Conservation (phyloP, 1,284 basidiomycete species). For the Jaminaea rosea region DNA sequence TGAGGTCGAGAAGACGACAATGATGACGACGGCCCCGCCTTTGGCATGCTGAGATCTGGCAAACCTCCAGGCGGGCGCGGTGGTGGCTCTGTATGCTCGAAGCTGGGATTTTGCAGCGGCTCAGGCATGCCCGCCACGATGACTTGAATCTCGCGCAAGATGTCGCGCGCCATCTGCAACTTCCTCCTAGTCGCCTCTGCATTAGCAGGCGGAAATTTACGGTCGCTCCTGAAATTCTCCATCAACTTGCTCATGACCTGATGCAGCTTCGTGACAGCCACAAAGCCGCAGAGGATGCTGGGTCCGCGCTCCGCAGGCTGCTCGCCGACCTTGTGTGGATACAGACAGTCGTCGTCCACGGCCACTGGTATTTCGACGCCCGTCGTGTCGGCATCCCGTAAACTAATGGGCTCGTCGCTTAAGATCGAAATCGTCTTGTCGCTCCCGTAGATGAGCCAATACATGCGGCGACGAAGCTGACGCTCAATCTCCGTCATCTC, state of each 20-base stretch:
- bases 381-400: conserved; percentile 18
- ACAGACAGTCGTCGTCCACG: conserved; percentile 22
- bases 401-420: conserved; percentile 22
- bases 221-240: conserved; percentile 21
- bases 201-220: conserved; percentile 12
- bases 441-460: conserved; percentile 25
- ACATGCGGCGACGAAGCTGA: conserved; percentile 23
- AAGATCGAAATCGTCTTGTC: conserved; percentile 26
- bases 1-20: too few species aligned
- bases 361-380: conserved; percentile 23
- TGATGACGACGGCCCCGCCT: too few species aligned
- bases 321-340: conserved; percentile 4
- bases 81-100: background rate
- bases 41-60: background rate
- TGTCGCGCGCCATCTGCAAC: background rate
- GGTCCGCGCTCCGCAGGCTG: conserved; percentile 9
- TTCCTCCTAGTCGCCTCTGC: background rate
- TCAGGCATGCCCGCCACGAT: background rate
- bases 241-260: conserved; percentile 23
- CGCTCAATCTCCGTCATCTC: conserved; percentile 12
- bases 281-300: conserved; percentile 21
- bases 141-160: background rate
- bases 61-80: background rate
- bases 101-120: background rate
- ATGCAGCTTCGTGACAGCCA: conserved; percentile 21